Conservation (phyloP, 2,329 filamentous ascomycete genomes). For the Microdochium trichocladiopsis region DNA sequence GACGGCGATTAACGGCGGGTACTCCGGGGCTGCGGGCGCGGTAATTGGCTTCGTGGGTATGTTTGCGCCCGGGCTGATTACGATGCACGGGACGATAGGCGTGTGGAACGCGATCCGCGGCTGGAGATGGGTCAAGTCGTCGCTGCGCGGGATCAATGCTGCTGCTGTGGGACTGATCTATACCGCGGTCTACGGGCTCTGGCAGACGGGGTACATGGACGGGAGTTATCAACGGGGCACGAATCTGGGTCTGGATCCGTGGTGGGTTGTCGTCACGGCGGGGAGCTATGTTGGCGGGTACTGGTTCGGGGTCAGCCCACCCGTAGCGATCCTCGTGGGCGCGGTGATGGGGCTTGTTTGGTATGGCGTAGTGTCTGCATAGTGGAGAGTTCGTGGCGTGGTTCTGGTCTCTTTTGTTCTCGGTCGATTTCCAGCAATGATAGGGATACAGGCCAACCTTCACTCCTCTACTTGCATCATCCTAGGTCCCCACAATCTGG, state of each 20-base stretch:
- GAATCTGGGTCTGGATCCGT: conserved; percentile 47
- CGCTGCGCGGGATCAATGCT: conserved; percentile 50
- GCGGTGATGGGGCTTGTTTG: conserved; percentile 22
- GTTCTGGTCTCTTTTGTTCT: too few species aligned
- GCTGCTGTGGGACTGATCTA: conserved; percentile 50
- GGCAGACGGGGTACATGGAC: conserved; percentile 54
- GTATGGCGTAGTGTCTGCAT: conserved; percentile 6
- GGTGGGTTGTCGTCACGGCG: conserved; percentile 50
- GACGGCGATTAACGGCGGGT: conserved; percentile 29
- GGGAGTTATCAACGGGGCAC: conserved; percentile 37
- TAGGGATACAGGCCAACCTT: too few species aligned
- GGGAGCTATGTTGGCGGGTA: conserved; percentile 23
- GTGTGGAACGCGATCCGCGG: conserved; percentile 46
- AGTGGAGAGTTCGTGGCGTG: too few species aligned
- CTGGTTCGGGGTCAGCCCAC: conserved; percentile 22
- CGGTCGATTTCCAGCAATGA: too few species aligned
- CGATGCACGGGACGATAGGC: conserved; percentile 44
- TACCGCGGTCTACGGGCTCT: conserved; percentile 54
- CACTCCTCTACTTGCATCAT: too few species aligned
- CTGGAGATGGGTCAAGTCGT: conserved; percentile 36
- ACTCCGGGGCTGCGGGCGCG: conserved; percentile 35
- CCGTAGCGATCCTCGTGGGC: conserved; percentile 23
- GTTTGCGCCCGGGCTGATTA: conserved; percentile 40
- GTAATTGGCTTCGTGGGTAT: conserved; percentile 45
- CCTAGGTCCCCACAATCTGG: too few species aligned